These are phyloP conservation scores for Lentinula aciculospora DNA, from an alignment of 768 basidiomycete genomes.

Conservation along the genomic window DNA sequence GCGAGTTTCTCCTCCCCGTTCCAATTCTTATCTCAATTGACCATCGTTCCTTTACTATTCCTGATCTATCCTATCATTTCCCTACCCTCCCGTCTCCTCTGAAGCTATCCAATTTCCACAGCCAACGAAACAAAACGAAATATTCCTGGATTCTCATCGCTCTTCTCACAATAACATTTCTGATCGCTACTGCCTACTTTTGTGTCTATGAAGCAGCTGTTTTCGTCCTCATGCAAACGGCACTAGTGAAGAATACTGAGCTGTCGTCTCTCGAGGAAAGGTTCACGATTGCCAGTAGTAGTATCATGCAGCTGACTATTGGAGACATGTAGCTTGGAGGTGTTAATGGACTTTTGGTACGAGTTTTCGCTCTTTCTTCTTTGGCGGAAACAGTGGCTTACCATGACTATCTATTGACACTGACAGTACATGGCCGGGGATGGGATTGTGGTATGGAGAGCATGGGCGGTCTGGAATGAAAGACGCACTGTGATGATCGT, in stretches of 20 bases:
- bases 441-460: not conserved
- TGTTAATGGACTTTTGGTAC: conserved; percentile 1
- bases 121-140: not conserved
- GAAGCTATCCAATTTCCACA: not conserved
- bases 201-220: not conserved
- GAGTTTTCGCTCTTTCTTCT: not conserved
- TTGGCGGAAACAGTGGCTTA: no score
- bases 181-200: not conserved
- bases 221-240: not conserved
- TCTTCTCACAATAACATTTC: not conserved
- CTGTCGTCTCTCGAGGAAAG: not conserved
- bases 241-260: not conserved
- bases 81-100: no score
- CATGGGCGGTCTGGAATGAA: not conserved
- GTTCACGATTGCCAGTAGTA: not conserved
- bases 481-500: not conserved
- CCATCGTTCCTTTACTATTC: not conserved
- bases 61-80: no score
- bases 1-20: no score
- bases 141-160: not conserved
- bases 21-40: not conserved
- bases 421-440: not conserved
- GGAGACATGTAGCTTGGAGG: not conserved
- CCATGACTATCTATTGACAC: not conserved
- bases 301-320: not conserved